Evolutionary conservation across 148 eudicot species (phyloP).

Genomic region (Tetragonia tetragonoides): DNA sequence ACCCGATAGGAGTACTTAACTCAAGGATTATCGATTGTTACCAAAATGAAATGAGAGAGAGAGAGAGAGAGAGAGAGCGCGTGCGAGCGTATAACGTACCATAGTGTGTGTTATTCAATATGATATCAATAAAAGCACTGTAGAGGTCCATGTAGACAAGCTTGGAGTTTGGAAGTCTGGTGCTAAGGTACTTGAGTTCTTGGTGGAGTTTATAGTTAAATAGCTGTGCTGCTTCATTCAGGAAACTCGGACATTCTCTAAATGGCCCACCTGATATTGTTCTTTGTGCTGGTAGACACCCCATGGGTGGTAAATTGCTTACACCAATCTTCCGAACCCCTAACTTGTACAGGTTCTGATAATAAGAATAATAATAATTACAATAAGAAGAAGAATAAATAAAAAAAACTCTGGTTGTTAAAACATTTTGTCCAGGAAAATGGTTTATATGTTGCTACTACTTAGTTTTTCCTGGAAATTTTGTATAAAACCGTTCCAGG

Average conservation of each 20-base stretch:
- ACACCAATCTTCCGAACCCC: constrained; percentile 62
- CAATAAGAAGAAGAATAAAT: background rate
- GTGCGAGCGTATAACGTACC: constrained; percentile 23
- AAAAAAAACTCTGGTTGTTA: too few species aligned
- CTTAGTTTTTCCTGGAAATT: too few species aligned
- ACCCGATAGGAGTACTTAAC: too few species aligned
- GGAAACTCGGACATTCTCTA: constrained; percentile 32
- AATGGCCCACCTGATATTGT: constrained; percentile 47
- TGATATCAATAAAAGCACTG: constrained; percentile 41
- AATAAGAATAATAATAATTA: background rate
- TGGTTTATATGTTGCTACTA: too few species aligned
- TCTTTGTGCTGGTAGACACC: constrained; percentile 58
- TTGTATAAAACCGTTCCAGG: too few species aligned
- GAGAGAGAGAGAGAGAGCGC: background rate
- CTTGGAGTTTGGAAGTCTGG: constrained; percentile 32
- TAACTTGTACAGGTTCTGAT: constrained; percentile 43
- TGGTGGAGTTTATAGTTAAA: constrained; percentile 48
- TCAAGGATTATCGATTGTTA: background rate
- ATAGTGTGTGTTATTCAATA: constrained; percentile 40
- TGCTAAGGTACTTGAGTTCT: constrained; percentile 22
- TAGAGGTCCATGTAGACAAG: constrained; percentile 56
- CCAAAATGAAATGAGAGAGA: background rate
- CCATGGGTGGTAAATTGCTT: constrained; percentile 50
- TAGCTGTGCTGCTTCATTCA: constrained; percentile 44
- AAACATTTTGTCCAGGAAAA: too few species aligned